Evolutionary conservation across 305 asterid genomes (phyloP), one percentile per base, ranked within the genome.

Genomic region (Plantago coronopus): DNA sequence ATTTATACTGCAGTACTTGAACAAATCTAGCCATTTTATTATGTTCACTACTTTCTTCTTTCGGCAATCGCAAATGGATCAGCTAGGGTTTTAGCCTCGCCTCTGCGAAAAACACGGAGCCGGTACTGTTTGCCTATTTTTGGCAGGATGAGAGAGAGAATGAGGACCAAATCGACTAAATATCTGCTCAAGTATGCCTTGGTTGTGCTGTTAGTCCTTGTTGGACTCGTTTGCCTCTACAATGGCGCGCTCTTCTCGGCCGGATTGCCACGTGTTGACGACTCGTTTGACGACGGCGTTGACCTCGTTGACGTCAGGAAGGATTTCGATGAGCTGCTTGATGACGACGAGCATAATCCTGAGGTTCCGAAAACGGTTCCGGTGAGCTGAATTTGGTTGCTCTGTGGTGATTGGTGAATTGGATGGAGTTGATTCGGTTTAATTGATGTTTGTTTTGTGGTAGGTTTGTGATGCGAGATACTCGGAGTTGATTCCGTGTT

Each of bases 401-500:
- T 38, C 10, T 15, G 5, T 18, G 13, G 5, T 21, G 7, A 18
- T 21, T 58, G 14, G 27, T 20, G 56, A 2, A 47, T 51, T 48
- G n/a, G 53, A 31, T 31, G 38, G 7, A 31, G 38, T 51, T 51
- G 38, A 51, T 51, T 48, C 29, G 18, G 19, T 22, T 22, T 17
- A 16, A 6, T 13, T 2, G 19, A 22, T 7, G 25, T 15, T 9
- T n/a, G 11, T 10, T 59, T 29, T 20, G n/a, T 47, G 49, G 46
- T 59, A 91, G 98, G 95, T 86, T 47, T 91, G 98, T 75, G 98
- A 88, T 81, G 66, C 68, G 83, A 81, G 74, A 43, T 70, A 79
- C 64, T 88, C 96, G 68, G 96, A 91, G 77, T 63, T 91, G 79
- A 86, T 91, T 62, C 98, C 96, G 4, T 91, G 96, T 59, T 73